Percentiles rank a stretch among this genome's conserved stretches.
phyloP scores from a whole-genome alignment of 2,329 filamentous ascomycete species.

The Gyromitra esculenta region DNA sequence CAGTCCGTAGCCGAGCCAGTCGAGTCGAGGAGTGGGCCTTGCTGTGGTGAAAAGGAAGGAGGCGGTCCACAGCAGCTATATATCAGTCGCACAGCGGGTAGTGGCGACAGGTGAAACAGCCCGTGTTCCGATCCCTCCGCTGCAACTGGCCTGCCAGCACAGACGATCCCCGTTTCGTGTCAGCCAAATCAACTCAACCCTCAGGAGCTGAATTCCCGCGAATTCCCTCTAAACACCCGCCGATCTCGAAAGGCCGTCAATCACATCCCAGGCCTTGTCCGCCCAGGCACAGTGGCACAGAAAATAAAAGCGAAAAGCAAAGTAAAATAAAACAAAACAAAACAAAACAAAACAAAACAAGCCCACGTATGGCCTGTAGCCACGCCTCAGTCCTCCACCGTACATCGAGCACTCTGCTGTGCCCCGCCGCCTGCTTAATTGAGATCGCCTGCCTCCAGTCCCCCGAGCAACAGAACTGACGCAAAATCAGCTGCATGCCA shows the following conservation, averaged over 20 bases:
- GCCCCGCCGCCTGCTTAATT: slow-evolving; percentile 13
- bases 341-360: too few species aligned
- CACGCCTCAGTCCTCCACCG: slow-evolving; percentile 5
- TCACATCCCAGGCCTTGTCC: background rate
- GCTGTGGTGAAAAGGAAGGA: slow-evolving; percentile 21
- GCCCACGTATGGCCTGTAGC: background rate
- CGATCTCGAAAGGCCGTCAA: background rate
- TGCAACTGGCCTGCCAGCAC: too few species aligned
- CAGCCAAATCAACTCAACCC: background rate
- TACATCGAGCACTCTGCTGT: background rate
- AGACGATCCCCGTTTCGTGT: slow-evolving; percentile 13
- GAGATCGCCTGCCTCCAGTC: background rate
- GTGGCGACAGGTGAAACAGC: slow-evolving; percentile 42
- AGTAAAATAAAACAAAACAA: too few species aligned
- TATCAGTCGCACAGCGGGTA: slow-evolving; percentile 26
- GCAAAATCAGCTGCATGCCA: slow-evolving; percentile 22
- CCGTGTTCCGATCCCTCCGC: slow-evolving; percentile 17
- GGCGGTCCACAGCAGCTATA: slow-evolving; percentile 22
- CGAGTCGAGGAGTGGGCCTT: slow-evolving; percentile 14
- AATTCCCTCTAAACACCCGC: background rate
- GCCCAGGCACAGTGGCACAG: background rate
- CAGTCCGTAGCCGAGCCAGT: slow-evolving; percentile 27
- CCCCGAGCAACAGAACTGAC: background rate
- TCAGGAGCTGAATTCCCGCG: slow-evolving; percentile 2
- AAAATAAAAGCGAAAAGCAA: too few species aligned